Conservation (phyloP, 1,284 basidiomycete species). For the Ustanciosporium gigantosporum region DNA sequence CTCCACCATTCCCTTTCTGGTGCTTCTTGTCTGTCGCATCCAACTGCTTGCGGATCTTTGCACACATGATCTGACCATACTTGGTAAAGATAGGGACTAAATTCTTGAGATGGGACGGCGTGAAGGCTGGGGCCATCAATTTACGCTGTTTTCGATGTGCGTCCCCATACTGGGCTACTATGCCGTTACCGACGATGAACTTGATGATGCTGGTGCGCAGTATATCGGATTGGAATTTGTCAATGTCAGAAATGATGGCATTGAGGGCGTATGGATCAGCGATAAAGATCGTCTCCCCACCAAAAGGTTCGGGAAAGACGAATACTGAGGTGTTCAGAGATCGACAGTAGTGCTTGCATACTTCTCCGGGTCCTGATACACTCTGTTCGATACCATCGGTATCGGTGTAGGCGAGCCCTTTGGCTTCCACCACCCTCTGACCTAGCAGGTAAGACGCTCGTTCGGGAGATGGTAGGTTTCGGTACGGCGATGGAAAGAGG, state of each 20-base stretch:
- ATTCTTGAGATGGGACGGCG: slow-evolving; percentile 33
- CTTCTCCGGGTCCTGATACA: slow-evolving; percentile 19
- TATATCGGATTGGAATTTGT: slow-evolving; percentile 23
- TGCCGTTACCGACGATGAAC: slow-evolving; percentile 35
- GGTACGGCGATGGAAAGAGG: slow-evolving; percentile 31
- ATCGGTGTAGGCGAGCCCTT: slow-evolving; percentile 12
- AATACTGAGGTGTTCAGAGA: slow-evolving; percentile 13
- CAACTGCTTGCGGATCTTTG: slow-evolving; percentile 18
- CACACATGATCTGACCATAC: slow-evolving; percentile 37
- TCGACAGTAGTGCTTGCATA: slow-evolving; percentile 12
- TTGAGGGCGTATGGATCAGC: slow-evolving; percentile 26
- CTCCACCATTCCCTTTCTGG: no score
- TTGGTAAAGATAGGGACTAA: slow-evolving; percentile 31
- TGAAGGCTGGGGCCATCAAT: slow-evolving; percentile 48
- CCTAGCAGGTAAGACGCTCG: slow-evolving; percentile 21
- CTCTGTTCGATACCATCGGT: not conserved
- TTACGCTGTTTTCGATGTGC: slow-evolving; percentile 38
- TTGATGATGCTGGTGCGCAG: slow-evolving; percentile 26
- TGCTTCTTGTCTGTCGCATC: not conserved
- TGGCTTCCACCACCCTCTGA: slow-evolving; percentile 23
- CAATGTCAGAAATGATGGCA: slow-evolving; percentile 24
- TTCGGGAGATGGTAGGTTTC: slow-evolving; percentile 12
- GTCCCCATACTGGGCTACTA: slow-evolving; percentile 27
- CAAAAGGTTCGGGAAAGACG: slow-evolving; percentile 29
- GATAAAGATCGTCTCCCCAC: slow-evolving; percentile 20